phyloP scores from a whole-genome alignment of 2,329 filamentous ascomycete genomes.

The Cytospora piceicola region DNA sequence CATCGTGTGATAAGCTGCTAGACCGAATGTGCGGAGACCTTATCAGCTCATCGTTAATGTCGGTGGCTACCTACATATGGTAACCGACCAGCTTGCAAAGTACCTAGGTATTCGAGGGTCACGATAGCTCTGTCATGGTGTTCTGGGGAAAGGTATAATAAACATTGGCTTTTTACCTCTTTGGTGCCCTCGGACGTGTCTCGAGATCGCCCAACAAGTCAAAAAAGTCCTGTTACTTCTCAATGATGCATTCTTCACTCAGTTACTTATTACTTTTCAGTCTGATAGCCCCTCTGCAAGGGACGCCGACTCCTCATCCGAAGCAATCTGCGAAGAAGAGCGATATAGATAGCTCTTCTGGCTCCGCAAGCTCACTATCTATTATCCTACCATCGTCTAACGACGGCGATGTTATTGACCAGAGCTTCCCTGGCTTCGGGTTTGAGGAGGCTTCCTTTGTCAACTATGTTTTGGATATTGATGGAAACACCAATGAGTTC shows the following conservation, averaged over 20 bases:
- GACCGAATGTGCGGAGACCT: background rate
- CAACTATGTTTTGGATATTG: conserved; percentile 38
- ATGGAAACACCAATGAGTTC: conserved; percentile 39
- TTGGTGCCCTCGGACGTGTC: background rate
- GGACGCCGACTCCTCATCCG: background rate
- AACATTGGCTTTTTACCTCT: background rate
- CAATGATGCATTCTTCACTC: background rate
- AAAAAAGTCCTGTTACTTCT: background rate
- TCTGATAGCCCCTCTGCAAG: background rate
- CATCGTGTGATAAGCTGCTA: background rate
- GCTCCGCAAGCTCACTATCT: conserved; percentile 2
- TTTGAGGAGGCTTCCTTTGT: conserved; percentile 42
- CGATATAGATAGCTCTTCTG: too few species aligned
- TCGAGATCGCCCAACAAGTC: background rate
- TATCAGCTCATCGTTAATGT: background rate
- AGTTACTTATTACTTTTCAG: background rate
- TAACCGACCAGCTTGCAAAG: background rate
- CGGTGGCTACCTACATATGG: background rate
- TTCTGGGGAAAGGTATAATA: background rate
- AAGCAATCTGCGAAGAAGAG: background rate
- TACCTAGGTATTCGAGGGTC: background rate
- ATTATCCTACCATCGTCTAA: background rate
- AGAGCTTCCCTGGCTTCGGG: conserved; percentile 37
- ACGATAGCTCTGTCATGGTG: background rate
- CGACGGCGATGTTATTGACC: conserved; percentile 6